Evolutionary conservation across 345 rosid species (phyloP).

Genomic region (Eutrema heterophyllum): DNA sequence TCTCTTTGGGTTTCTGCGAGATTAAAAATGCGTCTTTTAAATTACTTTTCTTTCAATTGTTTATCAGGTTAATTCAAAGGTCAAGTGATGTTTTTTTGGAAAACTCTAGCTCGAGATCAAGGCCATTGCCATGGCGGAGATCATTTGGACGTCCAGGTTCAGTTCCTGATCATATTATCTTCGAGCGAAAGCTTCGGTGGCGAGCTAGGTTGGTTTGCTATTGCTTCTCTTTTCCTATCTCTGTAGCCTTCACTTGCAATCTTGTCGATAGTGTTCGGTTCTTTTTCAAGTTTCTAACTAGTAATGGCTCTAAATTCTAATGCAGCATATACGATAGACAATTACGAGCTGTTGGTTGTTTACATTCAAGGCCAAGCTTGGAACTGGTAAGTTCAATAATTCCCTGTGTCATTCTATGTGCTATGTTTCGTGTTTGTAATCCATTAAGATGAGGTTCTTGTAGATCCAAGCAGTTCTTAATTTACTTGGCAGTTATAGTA

Average conservation of each 20-base stretch:
- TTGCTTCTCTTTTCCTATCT: not conserved
- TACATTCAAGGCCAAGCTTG: slow-evolving; percentile 29
- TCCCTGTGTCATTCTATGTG: not conserved
- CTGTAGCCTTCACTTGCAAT: not conserved
- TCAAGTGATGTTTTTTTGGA: slow-evolving; percentile 27
- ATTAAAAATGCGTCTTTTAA: not conserved
- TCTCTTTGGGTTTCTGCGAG: not conserved
- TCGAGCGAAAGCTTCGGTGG: slow-evolving; percentile 63
- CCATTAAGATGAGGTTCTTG: not conserved
- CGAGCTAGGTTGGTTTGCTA: slow-evolving; percentile 51
- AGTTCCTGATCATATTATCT: slow-evolving; percentile 39
- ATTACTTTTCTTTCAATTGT: not conserved
- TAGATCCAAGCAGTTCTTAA: not conserved
- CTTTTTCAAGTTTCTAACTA: not conserved
- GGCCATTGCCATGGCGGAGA: slow-evolving; percentile 58
- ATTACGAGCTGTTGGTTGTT: slow-evolving; percentile 46
- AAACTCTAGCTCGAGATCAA: slow-evolving; percentile 24
- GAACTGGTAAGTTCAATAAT: slow-evolving; percentile 31
- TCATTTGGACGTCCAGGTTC: slow-evolving; percentile 59
- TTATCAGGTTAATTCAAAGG: slow-evolving; percentile 34
- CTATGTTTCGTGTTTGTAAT: not conserved
- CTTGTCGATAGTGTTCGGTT: not conserved
- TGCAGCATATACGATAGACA: slow-evolving; percentile 46
- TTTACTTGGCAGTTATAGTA: too few relatives aligned
- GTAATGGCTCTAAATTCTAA: not conserved